Percentiles rank a stretch among this genome's conserved stretches.
phyloP scores from a whole-genome alignment of 345 rosid genomes.

The Lepidium didymum region DNA sequence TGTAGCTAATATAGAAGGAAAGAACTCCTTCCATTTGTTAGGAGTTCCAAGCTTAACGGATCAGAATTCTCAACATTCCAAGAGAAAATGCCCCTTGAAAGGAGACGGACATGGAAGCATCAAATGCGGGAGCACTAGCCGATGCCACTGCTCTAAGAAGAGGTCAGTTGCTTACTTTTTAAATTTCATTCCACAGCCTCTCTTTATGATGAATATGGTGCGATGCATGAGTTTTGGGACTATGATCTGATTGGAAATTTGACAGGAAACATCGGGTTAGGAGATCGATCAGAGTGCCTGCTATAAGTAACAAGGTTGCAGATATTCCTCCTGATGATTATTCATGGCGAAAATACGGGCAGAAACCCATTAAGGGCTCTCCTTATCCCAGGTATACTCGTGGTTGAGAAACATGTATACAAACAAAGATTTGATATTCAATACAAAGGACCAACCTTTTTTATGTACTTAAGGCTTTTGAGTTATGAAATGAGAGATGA shows the following conservation, averaged over 20 bases:
- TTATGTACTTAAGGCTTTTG: not conserved
- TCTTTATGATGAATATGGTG: not conserved
- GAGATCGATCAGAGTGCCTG: slow-evolving; percentile 79
- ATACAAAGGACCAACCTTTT: not conserved
- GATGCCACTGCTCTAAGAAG: slow-evolving; percentile 71
- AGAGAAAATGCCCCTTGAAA: slow-evolving; percentile 42
- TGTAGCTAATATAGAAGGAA: slow-evolving; percentile 36
- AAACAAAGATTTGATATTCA: not conserved
- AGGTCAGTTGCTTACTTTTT: slow-evolving; percentile 31
- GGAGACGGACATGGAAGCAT: slow-evolving; percentile 51
- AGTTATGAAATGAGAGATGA: not conserved
- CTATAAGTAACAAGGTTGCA: slow-evolving; percentile 76
- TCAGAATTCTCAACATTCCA: slow-evolving; percentile 43
- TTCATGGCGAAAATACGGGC: slow-evolving; percentile 85
- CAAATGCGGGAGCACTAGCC: slow-evolving; percentile 46
- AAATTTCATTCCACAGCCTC: not conserved
- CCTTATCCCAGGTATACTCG: slow-evolving; percentile 65
- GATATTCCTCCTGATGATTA: slow-evolving; percentile 82
- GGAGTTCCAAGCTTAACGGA: slow-evolving; percentile 44
- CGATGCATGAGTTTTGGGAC: not conserved
- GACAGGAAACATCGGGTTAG: slow-evolving; percentile 57
- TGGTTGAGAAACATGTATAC: not conserved
- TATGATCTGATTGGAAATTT: not conserved
- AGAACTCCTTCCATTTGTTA: slow-evolving; percentile 44
- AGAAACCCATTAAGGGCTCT: slow-evolving; percentile 79